Percentiles rank a stretch among this genome's conserved stretches.
phyloP scores from a whole-genome alignment of 2,329 filamentous ascomycete genomes.

The Aureobasidium pullulans region DNA sequence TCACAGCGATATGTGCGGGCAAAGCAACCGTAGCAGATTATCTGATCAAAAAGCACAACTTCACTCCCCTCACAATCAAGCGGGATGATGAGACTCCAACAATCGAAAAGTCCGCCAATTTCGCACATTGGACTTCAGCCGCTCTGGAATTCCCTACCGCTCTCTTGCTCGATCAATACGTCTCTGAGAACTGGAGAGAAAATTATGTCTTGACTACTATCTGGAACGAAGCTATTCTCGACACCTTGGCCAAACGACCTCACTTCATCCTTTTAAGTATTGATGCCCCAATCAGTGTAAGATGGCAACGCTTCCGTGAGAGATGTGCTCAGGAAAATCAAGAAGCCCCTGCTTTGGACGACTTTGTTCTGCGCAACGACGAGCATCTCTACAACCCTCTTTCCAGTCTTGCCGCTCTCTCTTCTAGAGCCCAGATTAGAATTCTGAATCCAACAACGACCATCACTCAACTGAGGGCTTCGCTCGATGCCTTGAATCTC shows the following conservation, averaged over 20 bases:
- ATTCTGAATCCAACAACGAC: constrained; percentile 77
- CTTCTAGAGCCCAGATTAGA: constrained; percentile 73
- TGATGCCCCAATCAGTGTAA: constrained; percentile 77
- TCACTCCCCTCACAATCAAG: constrained; percentile 62
- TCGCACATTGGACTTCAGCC: constrained; percentile 20
- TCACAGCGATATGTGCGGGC: constrained; percentile 81
- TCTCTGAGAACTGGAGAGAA: constrained; percentile 75
- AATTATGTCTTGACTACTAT: constrained; percentile 84
- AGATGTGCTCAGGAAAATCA: constrained; percentile 43
- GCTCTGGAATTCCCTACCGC: constrained; percentile 49
- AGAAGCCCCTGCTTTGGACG: constrained; percentile 47
- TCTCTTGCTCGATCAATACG: constrained; percentile 69
- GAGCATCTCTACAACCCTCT: constrained; percentile 59
- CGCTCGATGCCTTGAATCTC: constrained; percentile 68
- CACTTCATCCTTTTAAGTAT: constrained; percentile 92
- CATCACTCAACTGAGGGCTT: constrained; percentile 62
- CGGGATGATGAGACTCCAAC: constrained; percentile 30
- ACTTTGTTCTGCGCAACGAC: constrained; percentile 61
- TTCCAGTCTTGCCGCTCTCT: constrained; percentile 57
- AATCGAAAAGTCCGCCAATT: constrained; percentile 36
- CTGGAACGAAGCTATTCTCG: constrained; percentile 62
- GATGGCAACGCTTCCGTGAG: constrained; percentile 70
- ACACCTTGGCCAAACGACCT: constrained; percentile 68
- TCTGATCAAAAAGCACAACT: constrained; percentile 75
- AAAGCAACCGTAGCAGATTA: constrained; percentile 87